Evolutionary conservation across 257 asterid genomes (phyloP).

Genomic region (Plectranthus barbatus): DNA sequence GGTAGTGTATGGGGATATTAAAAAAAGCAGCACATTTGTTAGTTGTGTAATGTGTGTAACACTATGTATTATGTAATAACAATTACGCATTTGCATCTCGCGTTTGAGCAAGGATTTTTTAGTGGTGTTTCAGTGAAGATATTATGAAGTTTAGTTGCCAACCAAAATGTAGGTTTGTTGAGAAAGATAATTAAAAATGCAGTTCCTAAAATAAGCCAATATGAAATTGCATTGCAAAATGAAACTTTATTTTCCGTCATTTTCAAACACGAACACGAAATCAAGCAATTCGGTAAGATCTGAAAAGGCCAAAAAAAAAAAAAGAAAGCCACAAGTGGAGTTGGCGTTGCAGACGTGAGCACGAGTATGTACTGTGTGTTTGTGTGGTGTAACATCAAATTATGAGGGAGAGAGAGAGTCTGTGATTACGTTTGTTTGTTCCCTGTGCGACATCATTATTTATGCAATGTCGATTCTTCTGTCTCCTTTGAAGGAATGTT

Average conservation of each 20-base stretch:
- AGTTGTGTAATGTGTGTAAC: too few species aligned
- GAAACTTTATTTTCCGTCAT: background rate
- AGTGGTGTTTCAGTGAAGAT: too few species aligned
- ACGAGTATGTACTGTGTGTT: background rate
- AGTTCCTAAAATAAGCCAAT: too few species aligned
- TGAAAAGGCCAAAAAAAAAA: background rate
- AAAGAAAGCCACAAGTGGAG: background rate
- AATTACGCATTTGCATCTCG: too few species aligned
- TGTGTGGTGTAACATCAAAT: background rate
- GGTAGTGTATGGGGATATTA: too few species aligned
- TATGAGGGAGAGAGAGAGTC: background rate
- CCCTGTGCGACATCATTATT: conserved; percentile 12
- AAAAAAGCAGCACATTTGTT: too few species aligned
- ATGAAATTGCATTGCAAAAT: background rate
- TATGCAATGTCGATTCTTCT: background rate
- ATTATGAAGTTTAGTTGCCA: too few species aligned
- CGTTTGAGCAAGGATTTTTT: too few species aligned
- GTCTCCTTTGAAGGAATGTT: conserved; percentile 4
- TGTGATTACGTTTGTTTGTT: background rate
- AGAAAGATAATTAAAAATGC: too few species aligned
- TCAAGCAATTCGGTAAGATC: too few species aligned
- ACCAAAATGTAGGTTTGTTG: too few species aligned
- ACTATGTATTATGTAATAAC: too few species aligned
- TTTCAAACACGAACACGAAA: background rate
- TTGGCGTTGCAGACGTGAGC: conserved; percentile 6